These are phyloP conservation scores for Podospora pseudocomata DNA, from an alignment of 495 filamentous ascomycete species.

Conservation along the genomic window DNA sequence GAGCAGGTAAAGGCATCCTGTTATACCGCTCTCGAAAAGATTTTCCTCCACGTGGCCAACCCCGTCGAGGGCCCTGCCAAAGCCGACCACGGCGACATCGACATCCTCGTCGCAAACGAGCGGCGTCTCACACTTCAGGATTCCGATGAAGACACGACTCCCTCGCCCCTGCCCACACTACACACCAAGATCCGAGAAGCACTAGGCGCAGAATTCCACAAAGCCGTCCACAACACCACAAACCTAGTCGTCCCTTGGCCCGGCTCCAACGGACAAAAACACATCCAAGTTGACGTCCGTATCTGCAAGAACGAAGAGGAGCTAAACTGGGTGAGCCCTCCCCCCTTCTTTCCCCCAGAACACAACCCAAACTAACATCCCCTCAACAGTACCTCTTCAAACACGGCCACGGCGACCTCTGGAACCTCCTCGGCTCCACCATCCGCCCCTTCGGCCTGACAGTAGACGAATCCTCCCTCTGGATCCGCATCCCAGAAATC, in stretches of 20 bases:
- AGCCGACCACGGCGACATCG: slow-evolving; percentile 55
- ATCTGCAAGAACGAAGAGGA: slow-evolving; percentile 40
- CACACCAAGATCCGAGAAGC: slow-evolving; percentile 22
- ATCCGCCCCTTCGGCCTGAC: slow-evolving; percentile 62
- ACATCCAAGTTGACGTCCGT: slow-evolving; percentile 64
- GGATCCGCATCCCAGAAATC: slow-evolving; percentile 59
- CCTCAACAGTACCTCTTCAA: slow-evolving; percentile 48
- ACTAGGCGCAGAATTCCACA: slow-evolving; percentile 32
- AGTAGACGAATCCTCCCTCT: slow-evolving; percentile 55
- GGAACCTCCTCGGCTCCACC: slow-evolving; percentile 59
- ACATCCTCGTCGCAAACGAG: slow-evolving; percentile 52
- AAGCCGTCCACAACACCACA: slow-evolving; percentile 24
- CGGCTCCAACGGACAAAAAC: slow-evolving; percentile 18
- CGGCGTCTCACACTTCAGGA: slow-evolving; percentile 24
- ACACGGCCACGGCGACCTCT: slow-evolving; percentile 61
- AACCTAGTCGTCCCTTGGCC: slow-evolving; percentile 55
- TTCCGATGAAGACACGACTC: neutral
- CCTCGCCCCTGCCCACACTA: slow-evolving; percentile 10
- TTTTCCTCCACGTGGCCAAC: slow-evolving; percentile 46
- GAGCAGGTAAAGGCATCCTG: slow-evolving; percentile 36
- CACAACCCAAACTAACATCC: neutral
- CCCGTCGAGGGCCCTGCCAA: slow-evolving; percentile 58
- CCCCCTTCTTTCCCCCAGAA: neutral
- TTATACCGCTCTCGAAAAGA: slow-evolving; percentile 38
- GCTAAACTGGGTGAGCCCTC: slow-evolving; percentile 49